Percentiles rank a stretch among this genome's conserved stretches.
These are phyloP conservation scores for Mortierella sp. DNA, from an alignment of 371 early-diverging fungal species.

Conservation along the genomic window DNA sequence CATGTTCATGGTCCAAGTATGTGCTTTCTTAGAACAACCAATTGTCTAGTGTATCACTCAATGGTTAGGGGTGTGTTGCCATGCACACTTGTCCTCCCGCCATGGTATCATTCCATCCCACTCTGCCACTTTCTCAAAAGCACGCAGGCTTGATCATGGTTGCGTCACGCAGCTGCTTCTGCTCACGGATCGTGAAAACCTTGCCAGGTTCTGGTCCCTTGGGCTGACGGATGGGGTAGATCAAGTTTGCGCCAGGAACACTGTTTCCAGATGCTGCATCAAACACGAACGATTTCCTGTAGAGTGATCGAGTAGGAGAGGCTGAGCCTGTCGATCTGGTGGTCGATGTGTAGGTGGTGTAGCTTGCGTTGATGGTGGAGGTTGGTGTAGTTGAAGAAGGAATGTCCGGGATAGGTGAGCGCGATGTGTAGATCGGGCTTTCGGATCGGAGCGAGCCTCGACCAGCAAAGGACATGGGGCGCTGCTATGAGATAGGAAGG, in stretches of 20 bases:
- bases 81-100: too few relatives aligned
- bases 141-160: conserved; percentile 48
- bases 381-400: conserved; percentile 22
- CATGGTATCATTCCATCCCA: too few relatives aligned
- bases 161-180: conserved; percentile 42
- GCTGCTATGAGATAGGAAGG: conserved; percentile 14
- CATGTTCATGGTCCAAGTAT: too few relatives aligned
- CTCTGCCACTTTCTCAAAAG: conserved; percentile 5
- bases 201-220: conserved; percentile 68
- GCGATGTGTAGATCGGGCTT: conserved; percentile 36
- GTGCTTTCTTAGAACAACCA: too few relatives aligned
- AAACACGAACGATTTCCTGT: conserved; percentile 44
- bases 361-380: conserved; percentile 5
- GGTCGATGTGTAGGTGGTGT: conserved; percentile 28
- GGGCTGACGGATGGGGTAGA: conserved; percentile 72
- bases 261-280: conserved; percentile 23
- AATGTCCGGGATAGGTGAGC: conserved; percentile 30
- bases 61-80: too few relatives aligned
- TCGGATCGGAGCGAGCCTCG: conserved; percentile 42
- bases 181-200: conserved; percentile 57
- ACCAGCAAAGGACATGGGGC: conserved; percentile 50
- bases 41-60: too few relatives aligned
- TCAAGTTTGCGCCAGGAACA: conserved; percentile 22
- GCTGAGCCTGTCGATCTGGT: conserved; percentile 39
- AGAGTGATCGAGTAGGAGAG: conserved; percentile 45